phyloP scores from a whole-genome alignment of 2,329 filamentous ascomycete species.

The Mycocentrospora acerina region DNA sequence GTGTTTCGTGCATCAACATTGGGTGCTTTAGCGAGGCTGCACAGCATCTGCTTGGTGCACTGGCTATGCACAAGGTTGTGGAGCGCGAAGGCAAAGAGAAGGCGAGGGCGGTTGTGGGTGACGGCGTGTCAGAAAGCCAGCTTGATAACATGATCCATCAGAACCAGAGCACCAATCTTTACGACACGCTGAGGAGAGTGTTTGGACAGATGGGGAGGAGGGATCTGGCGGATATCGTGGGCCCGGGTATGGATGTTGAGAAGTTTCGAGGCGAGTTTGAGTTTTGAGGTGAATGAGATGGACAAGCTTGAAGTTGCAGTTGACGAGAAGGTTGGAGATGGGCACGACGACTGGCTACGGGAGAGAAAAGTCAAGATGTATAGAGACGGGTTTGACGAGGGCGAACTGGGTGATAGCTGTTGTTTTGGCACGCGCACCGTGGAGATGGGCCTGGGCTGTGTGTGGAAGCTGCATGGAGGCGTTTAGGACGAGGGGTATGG shows the following conservation, averaged over 20 bases:
- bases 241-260: conserved; percentile 87
- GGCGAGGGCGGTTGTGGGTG: conserved; percentile 74
- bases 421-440: conserved; percentile 34
- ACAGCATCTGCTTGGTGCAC: conserved; percentile 84
- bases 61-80: conserved; percentile 94
- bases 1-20: conserved; percentile 96
- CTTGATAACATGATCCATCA: conserved; percentile 87
- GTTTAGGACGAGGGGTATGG: conserved; percentile 13
- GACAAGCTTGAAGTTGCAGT: not conserved
- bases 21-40: conserved; percentile 93
- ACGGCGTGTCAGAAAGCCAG: conserved; percentile 65
- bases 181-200: conserved; percentile 91
- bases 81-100: conserved; percentile 82
- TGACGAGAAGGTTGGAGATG: not conserved
- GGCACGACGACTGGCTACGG: conserved; percentile 19
- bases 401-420: conserved; percentile 30
- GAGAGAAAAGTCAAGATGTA: conserved; percentile 16
- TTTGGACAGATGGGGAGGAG: conserved; percentile 93
- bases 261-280: conserved; percentile 89
- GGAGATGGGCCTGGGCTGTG: conserved; percentile 19
- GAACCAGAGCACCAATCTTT: conserved; percentile 95
- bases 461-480: conserved; percentile 33
- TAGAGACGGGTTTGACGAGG: conserved; percentile 11
- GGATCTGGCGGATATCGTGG: conserved; percentile 84
- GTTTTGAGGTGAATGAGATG: conserved; percentile 55